Evolutionary conservation across 345 rosid genomes (phyloP).

Genomic region (Sonneratia alba): DNA sequence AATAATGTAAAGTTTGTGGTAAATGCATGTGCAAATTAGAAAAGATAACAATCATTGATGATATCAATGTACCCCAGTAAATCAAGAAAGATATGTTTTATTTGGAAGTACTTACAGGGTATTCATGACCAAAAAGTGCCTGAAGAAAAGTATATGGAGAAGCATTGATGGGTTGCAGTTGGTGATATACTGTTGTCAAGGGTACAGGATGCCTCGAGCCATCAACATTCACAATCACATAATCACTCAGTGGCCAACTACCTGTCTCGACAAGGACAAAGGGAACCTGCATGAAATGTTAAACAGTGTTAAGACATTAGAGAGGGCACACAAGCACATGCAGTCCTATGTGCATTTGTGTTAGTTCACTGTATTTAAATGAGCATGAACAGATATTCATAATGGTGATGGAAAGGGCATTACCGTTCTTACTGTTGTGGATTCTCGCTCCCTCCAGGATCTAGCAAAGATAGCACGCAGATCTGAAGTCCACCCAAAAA

Average conservation of each 20-base stretch:
- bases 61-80: background rate
- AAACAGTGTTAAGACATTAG: background rate
- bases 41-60: background rate
- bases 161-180: slow-evolving; percentile 61
- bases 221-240: slow-evolving; percentile 60
- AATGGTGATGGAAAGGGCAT: slow-evolving; percentile 1
- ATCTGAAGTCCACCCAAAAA: slow-evolving; percentile 62
- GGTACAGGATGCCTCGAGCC: slow-evolving; percentile 72
- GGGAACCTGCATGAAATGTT: slow-evolving; percentile 52
- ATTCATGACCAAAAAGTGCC: slow-evolving; percentile 67
- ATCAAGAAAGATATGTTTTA: slow-evolving; percentile 1
- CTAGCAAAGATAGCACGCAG: slow-evolving; percentile 52
- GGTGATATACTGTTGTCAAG: slow-evolving; percentile 68
- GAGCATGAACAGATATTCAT: background rate
- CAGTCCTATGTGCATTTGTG: background rate
- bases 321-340: slow-evolving; percentile 1
- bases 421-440: slow-evolving; percentile 52
- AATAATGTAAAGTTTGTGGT: background rate
- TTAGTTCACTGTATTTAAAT: background rate
- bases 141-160: slow-evolving; percentile 79
- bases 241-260: slow-evolving; percentile 34
- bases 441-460: slow-evolving; percentile 59
- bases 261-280: slow-evolving; percentile 59
- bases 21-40: background rate
- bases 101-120: slow-evolving; percentile 39